Evolutionary conservation across 352 stramenopile species (phyloP), one percentile per base, ranked within the genome.

Genomic region (Globisporangium megalacanthum): DNA sequence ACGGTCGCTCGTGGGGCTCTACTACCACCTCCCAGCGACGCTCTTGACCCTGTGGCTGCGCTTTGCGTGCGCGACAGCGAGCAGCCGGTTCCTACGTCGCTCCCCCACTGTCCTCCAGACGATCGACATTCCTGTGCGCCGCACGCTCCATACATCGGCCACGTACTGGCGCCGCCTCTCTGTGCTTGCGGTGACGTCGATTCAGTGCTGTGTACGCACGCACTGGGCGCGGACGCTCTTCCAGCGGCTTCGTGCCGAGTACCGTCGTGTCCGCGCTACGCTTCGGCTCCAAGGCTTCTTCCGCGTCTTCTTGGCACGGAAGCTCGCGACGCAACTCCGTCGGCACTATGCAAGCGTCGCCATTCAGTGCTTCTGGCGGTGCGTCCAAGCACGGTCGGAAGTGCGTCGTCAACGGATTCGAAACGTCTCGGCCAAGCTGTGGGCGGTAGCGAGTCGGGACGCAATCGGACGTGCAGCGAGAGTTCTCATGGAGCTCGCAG

Each of bases 281-380:
- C 31, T 70, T 17, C 60, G 50, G 1, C 46, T 89, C 6, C 79
- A 89, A 44, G 53, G 62, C 15, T 75, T 84, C 58, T 69, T 85
- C 29, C 73, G 79, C 19, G 72, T 78, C 22, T 73, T 66, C 17
- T 53, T 72, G 17, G 73, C 75, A 0, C 52, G 58, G 15, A 62
- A 72, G 17, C 49, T 70, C 0, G 60, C 68, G 5, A 45, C 25
- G 44, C 64, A 60, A 29, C 52, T 77, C 17, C 65, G 71, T 20
- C 56, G 59, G 29, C 57, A 62, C 6, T 69, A 56, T 1, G 73
- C 77, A 14, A 61, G 59, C 5, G 25, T 77, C 1, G 52, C 60
- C 14, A 70, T 89, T 42, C 77, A 89, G 58, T 86, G 69, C 25
- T 55, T 45, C 6, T 89, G 75, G 75, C 69, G 79, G 29, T 75